These are phyloP conservation scores for Sporormia fimetaria DNA, from an alignment of 495 filamentous ascomycete genomes.

Conservation along the genomic window DNA sequence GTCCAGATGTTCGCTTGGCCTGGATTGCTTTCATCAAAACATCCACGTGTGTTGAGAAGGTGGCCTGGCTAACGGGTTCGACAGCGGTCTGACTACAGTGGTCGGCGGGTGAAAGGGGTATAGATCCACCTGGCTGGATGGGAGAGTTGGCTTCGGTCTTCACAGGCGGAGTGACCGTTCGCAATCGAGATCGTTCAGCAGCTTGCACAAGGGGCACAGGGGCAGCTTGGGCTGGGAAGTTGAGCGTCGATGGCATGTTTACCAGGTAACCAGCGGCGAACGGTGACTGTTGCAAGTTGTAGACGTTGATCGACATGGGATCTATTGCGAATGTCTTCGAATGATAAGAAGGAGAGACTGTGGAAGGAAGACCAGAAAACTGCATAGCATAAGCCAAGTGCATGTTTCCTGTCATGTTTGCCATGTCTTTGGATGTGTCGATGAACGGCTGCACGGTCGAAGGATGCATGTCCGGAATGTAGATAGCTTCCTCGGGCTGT, in stretches of 20 bases:
- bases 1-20: slow-evolving; percentile 43
- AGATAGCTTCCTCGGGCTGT: slow-evolving; percentile 19
- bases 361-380: slow-evolving; percentile 8
- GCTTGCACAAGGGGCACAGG: slow-evolving; percentile 11
- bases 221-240: slow-evolving; percentile 16
- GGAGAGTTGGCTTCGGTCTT: slow-evolving; percentile 32
- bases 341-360: slow-evolving; percentile 25
- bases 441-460: slow-evolving; percentile 20
- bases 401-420: slow-evolving; percentile 27
- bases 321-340: slow-evolving; percentile 26
- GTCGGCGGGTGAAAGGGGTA: too few relatives aligned
- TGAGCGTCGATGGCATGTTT: slow-evolving; percentile 13
- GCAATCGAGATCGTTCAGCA: too few relatives aligned
- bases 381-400: slow-evolving; percentile 18
- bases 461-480: slow-evolving; percentile 25
- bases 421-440: slow-evolving; percentile 14
- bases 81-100: slow-evolving; percentile 24
- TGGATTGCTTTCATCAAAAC: slow-evolving; percentile 90
- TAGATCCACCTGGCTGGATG: too few relatives aligned
- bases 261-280: slow-evolving; percentile 16
- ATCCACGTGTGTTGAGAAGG: slow-evolving; percentile 76
- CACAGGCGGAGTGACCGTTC: slow-evolving; percentile 24
- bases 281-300: slow-evolving; percentile 27
- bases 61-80: slow-evolving; percentile 30
- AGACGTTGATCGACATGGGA: slow-evolving; percentile 20